Percentiles rank a stretch among this genome's conserved stretches.
Evolutionary conservation across 2,329 filamentous ascomycete species (phyloP).

Genomic region (Alternaria solani): DNA sequence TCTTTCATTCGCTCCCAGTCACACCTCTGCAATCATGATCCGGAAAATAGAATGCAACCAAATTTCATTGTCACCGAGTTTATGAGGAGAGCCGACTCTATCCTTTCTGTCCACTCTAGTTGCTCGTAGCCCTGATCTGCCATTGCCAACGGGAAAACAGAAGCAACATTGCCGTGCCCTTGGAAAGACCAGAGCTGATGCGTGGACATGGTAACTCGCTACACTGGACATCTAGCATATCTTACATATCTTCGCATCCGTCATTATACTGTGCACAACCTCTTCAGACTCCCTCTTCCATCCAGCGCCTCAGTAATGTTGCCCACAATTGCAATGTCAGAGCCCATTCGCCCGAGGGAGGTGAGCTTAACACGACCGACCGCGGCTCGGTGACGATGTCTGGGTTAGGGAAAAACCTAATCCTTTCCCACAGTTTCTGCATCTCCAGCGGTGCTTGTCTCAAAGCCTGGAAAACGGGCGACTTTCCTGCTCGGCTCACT

Average conservation of each 20-base stretch:
- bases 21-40: neutral
- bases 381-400: neutral
- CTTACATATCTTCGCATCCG: neutral
- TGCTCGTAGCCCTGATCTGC: neutral
- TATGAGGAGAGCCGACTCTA: neutral
- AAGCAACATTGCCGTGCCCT: neutral
- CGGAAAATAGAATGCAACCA: neutral
- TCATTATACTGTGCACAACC: neutral
- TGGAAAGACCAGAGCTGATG: neutral
- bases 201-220: neutral
- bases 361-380: neutral
- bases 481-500: too few relatives aligned
- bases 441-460: neutral
- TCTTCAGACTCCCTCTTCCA: neutral
- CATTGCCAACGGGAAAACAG: neutral
- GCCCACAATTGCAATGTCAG: neutral
- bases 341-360: neutral
- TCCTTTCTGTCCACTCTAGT: too few relatives aligned
- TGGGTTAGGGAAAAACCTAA: neutral
- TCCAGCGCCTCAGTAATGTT: neutral
- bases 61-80: too few relatives aligned
- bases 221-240: neutral
- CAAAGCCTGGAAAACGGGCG: neutral
- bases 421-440: neutral
- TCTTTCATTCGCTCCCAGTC: neutral